phyloP scores from a whole-genome alignment of 345 rosid species.

The Linum lewisii region DNA sequence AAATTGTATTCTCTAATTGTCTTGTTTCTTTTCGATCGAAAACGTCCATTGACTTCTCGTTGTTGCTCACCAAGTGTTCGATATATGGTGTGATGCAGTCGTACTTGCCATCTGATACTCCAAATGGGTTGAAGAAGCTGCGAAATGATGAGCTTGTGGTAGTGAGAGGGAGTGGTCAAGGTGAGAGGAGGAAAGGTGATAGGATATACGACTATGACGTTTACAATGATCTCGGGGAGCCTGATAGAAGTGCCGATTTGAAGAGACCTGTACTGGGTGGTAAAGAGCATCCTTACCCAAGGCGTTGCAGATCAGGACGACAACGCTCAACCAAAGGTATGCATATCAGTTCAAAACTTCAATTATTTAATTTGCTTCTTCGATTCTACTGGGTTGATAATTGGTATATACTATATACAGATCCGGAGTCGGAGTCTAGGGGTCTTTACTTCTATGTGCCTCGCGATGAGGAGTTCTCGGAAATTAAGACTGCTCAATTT shows the following conservation, averaged over 20 bases:
- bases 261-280: not conserved
- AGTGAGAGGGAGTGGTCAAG: not conserved
- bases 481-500: not conserved
- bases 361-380: too few species aligned
- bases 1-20: too few species aligned
- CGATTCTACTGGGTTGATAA: too few species aligned
- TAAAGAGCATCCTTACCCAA: not conserved
- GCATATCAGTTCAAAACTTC: too few species aligned
- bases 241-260: not conserved
- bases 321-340: not conserved
- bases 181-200: not conserved
- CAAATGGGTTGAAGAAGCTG: not conserved
- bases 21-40: too few species aligned
- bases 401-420: not conserved
- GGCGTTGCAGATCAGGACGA: not conserved
- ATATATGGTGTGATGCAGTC: not conserved
- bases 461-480: not conserved
- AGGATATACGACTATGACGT: constrained; percentile 5
- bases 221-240: not conserved
- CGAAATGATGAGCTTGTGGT: not conserved
- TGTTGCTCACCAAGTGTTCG: not conserved
- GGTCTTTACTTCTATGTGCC: not conserved
- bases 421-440: not conserved
- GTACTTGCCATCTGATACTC: constrained; percentile 2
- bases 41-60: not conserved